Base-by-base conservation (phyloP, 2,329 filamentous ascomycete genomes). In the Stachybotrys echinatus region DNA sequence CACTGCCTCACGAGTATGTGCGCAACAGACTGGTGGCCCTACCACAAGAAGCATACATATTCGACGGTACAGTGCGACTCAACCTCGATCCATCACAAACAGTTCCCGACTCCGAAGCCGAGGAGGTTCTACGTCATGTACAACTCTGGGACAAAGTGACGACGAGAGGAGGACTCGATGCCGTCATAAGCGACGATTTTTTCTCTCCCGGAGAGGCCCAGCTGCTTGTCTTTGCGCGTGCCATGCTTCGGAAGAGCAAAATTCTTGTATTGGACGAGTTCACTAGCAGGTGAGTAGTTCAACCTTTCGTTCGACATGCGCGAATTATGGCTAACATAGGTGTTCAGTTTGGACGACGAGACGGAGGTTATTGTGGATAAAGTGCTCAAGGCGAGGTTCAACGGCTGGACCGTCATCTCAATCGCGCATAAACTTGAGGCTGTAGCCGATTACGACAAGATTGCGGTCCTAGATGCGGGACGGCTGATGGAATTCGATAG, bases 401-500 rank as follows among this genome's bases (percentile, higher is more conserved):
- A 12, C 5, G 50, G 42, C 10, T 75, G 76, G 56, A 84, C 81
- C 3, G 70, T 84, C 23, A 52, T 67, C 23, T 55, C 58, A 3
- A 58, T 65, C 5, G 61, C 58, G 23, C 65, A 66, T 34, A 57
- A 60, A 12, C 43, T 66, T 2, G 53, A 63, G 14, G 74, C 72
- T 1, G 72, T 77, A 45, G 57, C 70, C 3, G 71, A 74, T 53
- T 77, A 73, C 57, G 77, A 81, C 56, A 63, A 62, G 21, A 71
- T 82, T 23, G 67, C 74, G 2, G 73, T 81, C 7, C 70, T 81
- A 66, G 74, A 79, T 22, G 61, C 65, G 8, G 79, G 77, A 3
- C 57, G 58, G 45, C 60, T 80, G 10, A 69, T 75, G 2, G 77
- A 81, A 58, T 58, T 48, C 50, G 49, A 47, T 8, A 22, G 23